These are phyloP conservation scores for Pseudogymnoascus sp. DNA, from an alignment of 2,329 filamentous ascomycete species.

Conservation along the genomic window DNA sequence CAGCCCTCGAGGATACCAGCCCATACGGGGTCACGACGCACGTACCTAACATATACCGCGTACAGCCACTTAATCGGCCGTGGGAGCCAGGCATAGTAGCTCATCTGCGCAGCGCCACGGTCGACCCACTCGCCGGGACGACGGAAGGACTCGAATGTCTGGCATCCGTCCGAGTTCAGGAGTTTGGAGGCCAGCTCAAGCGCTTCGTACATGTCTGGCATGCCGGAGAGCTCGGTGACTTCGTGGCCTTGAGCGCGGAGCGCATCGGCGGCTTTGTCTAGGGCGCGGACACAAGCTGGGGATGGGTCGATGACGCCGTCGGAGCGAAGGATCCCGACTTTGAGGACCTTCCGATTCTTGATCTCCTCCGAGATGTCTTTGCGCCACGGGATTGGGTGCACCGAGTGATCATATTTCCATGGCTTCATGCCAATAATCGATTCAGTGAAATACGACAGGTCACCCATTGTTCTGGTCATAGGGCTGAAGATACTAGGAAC, in stretches of 20 bases:
- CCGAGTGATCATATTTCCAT: constrained; percentile 81
- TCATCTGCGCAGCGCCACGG: constrained; percentile 66
- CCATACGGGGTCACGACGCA: constrained; percentile 69
- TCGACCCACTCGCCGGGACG: constrained; percentile 74
- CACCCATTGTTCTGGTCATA: constrained; percentile 79
- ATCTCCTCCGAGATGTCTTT: constrained; percentile 52
- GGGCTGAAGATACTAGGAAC: constrained; percentile 84
- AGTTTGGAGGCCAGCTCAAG: constrained; percentile 71
- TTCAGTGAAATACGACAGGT: constrained; percentile 77
- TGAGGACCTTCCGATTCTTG: constrained; percentile 53
- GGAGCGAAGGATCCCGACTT: constrained; percentile 69
- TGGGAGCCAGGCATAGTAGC: constrained; percentile 65
- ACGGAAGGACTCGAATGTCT: constrained; percentile 71
- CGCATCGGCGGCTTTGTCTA: constrained; percentile 63
- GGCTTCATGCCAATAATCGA: constrained; percentile 73
- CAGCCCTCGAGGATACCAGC: constrained; percentile 69
- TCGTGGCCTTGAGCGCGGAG: constrained; percentile 68
- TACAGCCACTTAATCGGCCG: constrained; percentile 74
- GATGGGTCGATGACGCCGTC: constrained; percentile 80
- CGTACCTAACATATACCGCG: constrained; percentile 82
- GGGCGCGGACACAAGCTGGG: constrained; percentile 72
- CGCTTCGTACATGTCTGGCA: constrained; percentile 66
- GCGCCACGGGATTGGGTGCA: constrained; percentile 80
- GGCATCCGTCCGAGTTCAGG: constrained; percentile 76
- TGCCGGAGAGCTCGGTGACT: constrained; percentile 50